phyloP scores from a whole-genome alignment of 2,329 filamentous ascomycete species.

The Sporothrix inflata region DNA sequence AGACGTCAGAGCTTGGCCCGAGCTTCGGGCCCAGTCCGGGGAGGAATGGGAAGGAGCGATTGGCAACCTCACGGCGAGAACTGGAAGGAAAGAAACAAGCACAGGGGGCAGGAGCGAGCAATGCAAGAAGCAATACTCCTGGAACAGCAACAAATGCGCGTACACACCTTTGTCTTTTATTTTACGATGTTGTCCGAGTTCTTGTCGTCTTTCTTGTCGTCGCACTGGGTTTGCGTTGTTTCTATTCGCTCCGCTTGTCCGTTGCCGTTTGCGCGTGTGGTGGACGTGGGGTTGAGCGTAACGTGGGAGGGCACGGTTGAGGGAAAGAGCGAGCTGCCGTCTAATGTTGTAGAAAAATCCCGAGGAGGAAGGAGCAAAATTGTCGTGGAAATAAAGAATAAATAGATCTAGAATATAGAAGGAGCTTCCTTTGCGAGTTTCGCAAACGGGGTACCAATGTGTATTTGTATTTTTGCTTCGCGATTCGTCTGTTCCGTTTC shows the following conservation, averaged over 20 bases:
- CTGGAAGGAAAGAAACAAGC: background rate
- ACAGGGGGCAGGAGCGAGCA: background rate
- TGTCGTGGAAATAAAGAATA: background rate
- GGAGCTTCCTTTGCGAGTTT: background rate
- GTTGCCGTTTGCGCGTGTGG: slow-evolving; percentile 25
- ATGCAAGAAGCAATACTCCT: background rate
- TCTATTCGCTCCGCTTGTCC: slow-evolving; percentile 27
- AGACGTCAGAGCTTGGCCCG: slow-evolving; percentile 15
- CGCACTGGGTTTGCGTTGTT: background rate
- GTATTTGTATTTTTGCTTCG: slow-evolving; percentile 2
- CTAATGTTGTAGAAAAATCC: background rate
- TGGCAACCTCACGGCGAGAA: background rate
- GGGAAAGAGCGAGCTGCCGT: background rate
- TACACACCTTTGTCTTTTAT: background rate
- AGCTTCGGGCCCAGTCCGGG: background rate
- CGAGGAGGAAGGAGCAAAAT: background rate
- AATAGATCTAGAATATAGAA: background rate
- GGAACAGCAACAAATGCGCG: background rate
- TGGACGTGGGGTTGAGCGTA: background rate
- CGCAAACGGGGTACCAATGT: background rate
- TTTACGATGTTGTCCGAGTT: background rate
- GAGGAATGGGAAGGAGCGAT: background rate
- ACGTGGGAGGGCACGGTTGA: background rate
- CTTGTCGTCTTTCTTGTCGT: background rate
- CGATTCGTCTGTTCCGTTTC: slow-evolving; percentile 12